These are phyloP conservation scores for Dujonia santamariae DNA, from an alignment of 1,139 yeast genomes.

Conservation along the genomic window DNA sequence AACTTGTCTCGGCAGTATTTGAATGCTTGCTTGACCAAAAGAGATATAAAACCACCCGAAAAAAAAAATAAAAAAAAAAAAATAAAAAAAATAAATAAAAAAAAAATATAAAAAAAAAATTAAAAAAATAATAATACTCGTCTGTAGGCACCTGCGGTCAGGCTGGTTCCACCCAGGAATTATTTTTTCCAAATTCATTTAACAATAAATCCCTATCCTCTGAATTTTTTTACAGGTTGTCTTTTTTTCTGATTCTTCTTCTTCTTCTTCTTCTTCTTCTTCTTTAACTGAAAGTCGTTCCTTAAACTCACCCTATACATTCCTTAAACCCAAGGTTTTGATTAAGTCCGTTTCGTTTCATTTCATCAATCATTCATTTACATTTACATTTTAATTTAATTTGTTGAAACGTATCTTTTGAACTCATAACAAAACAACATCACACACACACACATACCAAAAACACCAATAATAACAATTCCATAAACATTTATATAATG, in stretches of 20 bases:
- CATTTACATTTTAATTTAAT: not conserved
- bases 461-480: not conserved
- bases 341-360: not conserved
- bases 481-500: constrained; percentile 3
- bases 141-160: too few relatives aligned
- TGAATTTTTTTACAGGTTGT: not conserved
- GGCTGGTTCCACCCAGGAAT: too few relatives aligned
- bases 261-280: not conserved
- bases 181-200: not conserved
- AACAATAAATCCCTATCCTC: not conserved
- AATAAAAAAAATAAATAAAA: too few relatives aligned
- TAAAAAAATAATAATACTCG: too few relatives aligned
- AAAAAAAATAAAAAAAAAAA: too few relatives aligned
- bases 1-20: too few relatives aligned
- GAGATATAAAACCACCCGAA: too few relatives aligned
- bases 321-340: constrained; percentile 5
- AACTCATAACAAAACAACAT: too few relatives aligned
- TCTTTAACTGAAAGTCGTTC: constrained; percentile 1
- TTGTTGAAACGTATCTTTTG: not conserved
- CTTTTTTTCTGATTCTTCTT: not conserved
- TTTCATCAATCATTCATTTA: not conserved
- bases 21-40: too few relatives aligned
- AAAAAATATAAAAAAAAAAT: too few relatives aligned
- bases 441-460: not conserved
- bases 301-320: constrained; percentile 8